These are phyloP conservation scores for Lunularia cruciata DNA, from an alignment of 225 moss, liverwort and hornwort species.

Conservation along the genomic window DNA sequence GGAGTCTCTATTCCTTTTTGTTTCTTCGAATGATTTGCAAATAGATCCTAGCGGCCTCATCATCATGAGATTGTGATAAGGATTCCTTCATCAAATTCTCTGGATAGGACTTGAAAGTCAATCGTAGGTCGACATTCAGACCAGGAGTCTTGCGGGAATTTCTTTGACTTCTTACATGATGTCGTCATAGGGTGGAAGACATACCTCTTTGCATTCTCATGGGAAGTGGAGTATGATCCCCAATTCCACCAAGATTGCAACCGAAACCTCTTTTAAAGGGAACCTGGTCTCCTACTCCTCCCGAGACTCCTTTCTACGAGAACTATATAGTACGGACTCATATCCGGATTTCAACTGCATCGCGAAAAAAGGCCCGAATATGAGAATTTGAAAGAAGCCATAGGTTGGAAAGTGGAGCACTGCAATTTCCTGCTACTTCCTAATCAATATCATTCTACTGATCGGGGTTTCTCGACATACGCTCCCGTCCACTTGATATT, in stretches of 20 bases:
- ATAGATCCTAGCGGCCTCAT: slow-evolving; percentile 2
- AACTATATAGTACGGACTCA: too few relatives aligned
- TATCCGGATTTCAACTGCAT: neutral
- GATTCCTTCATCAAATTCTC: neutral
- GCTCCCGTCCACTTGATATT: too few relatives aligned
- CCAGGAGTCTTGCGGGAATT: neutral
- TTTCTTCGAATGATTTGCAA: neutral
- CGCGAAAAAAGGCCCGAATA: neutral
- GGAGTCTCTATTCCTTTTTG: neutral
- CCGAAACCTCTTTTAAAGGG: neutral
- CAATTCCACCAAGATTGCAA: neutral
- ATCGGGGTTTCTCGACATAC: too few relatives aligned
- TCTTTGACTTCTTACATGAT: neutral
- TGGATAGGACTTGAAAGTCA: slow-evolving; percentile 3
- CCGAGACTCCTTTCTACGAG: neutral
- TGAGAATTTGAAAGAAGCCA: too few relatives aligned
- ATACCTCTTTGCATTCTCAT: neutral
- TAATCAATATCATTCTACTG: too few relatives aligned
- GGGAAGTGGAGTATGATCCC: neutral
- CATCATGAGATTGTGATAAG: slow-evolving; percentile 10
- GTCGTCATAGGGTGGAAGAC: neutral
- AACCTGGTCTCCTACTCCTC: neutral
- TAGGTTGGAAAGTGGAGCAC: too few relatives aligned
- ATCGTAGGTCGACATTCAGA: slow-evolving; percentile 4
- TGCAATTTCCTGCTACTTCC: too few relatives aligned